These are phyloP conservation scores for Mortierella sp. DNA, from an alignment of 371 early-diverging fungal genomes.

Conservation along the genomic window DNA sequence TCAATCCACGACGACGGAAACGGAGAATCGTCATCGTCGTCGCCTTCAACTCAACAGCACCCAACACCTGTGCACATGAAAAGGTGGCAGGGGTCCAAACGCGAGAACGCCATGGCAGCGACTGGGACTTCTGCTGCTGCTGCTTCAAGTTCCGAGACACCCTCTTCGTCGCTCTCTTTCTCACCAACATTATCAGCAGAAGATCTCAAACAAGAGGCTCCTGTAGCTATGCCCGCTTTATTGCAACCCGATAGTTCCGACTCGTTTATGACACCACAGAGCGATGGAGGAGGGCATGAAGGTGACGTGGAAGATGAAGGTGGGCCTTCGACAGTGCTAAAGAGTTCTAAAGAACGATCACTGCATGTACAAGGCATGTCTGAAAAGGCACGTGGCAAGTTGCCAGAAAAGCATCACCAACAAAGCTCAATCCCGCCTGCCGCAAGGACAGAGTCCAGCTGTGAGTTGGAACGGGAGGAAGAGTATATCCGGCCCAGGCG, in stretches of 20 bases:
- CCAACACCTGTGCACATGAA: background rate
- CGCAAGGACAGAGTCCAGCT: slow-evolving; percentile 1
- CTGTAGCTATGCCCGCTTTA: background rate
- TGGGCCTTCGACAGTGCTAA: slow-evolving; percentile 17
- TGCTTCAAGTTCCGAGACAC: background rate
- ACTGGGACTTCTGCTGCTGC: background rate
- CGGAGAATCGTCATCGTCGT: slow-evolving; percentile 5
- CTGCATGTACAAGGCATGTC: slow-evolving; percentile 52
- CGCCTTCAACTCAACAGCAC: too few relatives aligned
- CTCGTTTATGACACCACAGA: slow-evolving; percentile 8
- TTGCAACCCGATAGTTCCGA: slow-evolving; percentile 22
- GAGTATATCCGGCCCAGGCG: background rate
- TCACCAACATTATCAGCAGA: background rate
- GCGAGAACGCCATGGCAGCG: background rate
- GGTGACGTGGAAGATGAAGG: slow-evolving; percentile 42
- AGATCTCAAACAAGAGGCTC: background rate
- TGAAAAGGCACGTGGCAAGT: slow-evolving; percentile 71
- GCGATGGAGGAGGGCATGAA: slow-evolving; percentile 39
- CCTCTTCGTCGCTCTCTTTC: background rate
- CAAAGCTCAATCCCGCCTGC: background rate
- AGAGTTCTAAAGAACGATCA: slow-evolving; percentile 8
- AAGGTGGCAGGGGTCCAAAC: background rate
- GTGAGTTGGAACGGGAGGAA: slow-evolving; percentile 16
- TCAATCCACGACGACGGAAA: slow-evolving; percentile 2
- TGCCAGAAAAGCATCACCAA: slow-evolving; percentile 38